Base-by-base conservation (phyloP, 2,329 filamentous ascomycete genomes). In the Colletotrichum filicis region DNA sequence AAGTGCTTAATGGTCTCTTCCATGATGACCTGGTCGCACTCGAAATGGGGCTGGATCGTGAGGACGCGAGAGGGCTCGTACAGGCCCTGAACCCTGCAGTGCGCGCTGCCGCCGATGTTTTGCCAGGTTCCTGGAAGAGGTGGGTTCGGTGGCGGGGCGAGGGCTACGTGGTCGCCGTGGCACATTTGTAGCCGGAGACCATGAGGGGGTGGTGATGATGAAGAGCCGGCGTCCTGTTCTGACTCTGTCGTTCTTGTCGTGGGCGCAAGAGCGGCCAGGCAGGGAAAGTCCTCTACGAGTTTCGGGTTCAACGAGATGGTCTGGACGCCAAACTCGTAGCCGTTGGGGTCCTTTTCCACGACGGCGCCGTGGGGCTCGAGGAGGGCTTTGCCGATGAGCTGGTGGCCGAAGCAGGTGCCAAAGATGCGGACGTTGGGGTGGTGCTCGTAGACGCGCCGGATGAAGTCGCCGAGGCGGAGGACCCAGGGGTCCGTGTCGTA, bases 371-470 rank as follows among this genome's bases (percentile, higher is more conserved):
- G 63, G 8, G 68, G 62, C 24, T 63, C 63, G 5, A 71, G 82
- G 32, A 85, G 77, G 2, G 85, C 85, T 3, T 85, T 79, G 1
- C 82, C 86, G 37, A 87, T 75, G 32, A 87, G 86, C 76, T 87
- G 85, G 62, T 87, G 85, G 1, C 86, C 85, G 74, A 87, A 87
- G 74, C 86, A 87, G 49, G 87, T 80, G 1, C 86, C 86, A 11
- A 87, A 79, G 0, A 87, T 67, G 32, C 78, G 6, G 80, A 82
- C 19, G 77, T 75, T 4, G 79, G 76, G 12, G 82, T 79, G 12
- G 79, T 77, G 4, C 16, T 71, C 74, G 52, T 79, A 76, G 5
- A 79, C 81, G 52, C 76, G 76, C 22, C 75, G 76, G 7, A 84
- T 78, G 64, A 83, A 87, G 68, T 82, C 79, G 28, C 83, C 82